A percentile compares a stretch with the other conserved stretches of the same genome.
Conservation (phyloP, 345 rosid species). For the Cardiospermum halicacabum region DNA sequence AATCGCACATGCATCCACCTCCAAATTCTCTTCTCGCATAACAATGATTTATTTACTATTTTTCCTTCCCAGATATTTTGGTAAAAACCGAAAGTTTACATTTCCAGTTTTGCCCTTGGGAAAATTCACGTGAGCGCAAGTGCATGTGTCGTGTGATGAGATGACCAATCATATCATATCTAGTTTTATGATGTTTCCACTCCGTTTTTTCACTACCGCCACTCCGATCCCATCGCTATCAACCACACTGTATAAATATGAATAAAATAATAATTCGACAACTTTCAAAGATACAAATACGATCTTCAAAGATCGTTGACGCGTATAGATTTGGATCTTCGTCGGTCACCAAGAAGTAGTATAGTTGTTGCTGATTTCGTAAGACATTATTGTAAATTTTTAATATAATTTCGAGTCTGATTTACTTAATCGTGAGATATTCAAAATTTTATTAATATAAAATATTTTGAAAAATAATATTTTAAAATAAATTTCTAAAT, state of each 20-base stretch:
- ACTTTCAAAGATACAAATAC: not conserved
- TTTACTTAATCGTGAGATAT: too few relatives aligned
- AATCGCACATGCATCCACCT: not conserved
- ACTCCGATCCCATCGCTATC: not conserved
- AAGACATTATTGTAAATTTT: too few relatives aligned
- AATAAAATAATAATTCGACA: not conserved
- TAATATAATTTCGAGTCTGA: too few relatives aligned
- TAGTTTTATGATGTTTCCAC: not conserved
- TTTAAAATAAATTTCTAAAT: too few relatives aligned
- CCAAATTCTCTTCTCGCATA: not conserved
- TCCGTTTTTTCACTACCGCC: not conserved
- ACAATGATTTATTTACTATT: not conserved
- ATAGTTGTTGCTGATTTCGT: not conserved
- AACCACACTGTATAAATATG: too few relatives aligned
- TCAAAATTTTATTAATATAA: too few relatives aligned
- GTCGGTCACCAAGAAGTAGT: conserved; percentile 1
- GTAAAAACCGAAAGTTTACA: not conserved
- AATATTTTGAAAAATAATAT: too few relatives aligned
- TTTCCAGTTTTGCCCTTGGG: not conserved
- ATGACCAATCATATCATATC: not conserved
- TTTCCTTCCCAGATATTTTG: not conserved
- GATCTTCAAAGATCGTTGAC: not conserved
- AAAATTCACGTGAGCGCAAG: not conserved
- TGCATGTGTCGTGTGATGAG: too few relatives aligned
- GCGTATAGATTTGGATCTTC: not conserved